Base-by-base conservation (phyloP, 345 rosid genomes). In the Erodium maritimum region DNA sequence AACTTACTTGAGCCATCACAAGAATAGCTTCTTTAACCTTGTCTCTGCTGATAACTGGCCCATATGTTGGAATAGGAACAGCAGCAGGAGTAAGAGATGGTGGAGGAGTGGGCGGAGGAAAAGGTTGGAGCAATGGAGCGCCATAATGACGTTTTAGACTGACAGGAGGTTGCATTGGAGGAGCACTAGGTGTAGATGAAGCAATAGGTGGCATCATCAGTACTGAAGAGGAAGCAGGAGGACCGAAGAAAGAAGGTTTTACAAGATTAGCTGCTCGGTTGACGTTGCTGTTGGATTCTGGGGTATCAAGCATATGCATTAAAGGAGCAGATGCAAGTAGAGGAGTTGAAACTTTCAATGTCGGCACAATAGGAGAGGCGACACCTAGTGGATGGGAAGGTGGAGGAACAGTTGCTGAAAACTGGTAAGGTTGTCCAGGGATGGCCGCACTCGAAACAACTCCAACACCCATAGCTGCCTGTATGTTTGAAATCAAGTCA, bases 81-180 rank as follows among this genome's bases (percentile, higher is more conserved):
- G 74, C 52, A 61, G 71, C 60, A 57, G 96, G 91, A n/a, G 95
- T 78, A 21, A 88, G 98, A 55, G 95, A 84, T 58, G 77, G 86
- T 59, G 95, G 84, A 19, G 98, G 96, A 53, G 75, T 80, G 14
- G 96, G 98, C 23, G 96, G 98, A 56, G 96, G 96, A 71, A 88
- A 91, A 23, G 98, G 89, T 68, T 91, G 98, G 71, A 85, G 95
- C 68, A 89, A 62, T 19, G 94, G 98, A 61, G 95, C 69, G 67
- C 93, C 95, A 65, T 83, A 83, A 4, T 73, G 63, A n/a, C 86
- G 86, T 50, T 84, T 93, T 54, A 76, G 69, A 68, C 62, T 75
- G 55, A 34, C 64, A 16, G 89, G 73, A 59, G 75, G 79, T 62
- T 75, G 86, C 48, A 72, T 82, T 20, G 80, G 79, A 73, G 94